These are phyloP conservation scores for Fusarium chlamydosporum DNA, from an alignment of 2,329 filamentous ascomycete genomes.

Conservation along the genomic window DNA sequence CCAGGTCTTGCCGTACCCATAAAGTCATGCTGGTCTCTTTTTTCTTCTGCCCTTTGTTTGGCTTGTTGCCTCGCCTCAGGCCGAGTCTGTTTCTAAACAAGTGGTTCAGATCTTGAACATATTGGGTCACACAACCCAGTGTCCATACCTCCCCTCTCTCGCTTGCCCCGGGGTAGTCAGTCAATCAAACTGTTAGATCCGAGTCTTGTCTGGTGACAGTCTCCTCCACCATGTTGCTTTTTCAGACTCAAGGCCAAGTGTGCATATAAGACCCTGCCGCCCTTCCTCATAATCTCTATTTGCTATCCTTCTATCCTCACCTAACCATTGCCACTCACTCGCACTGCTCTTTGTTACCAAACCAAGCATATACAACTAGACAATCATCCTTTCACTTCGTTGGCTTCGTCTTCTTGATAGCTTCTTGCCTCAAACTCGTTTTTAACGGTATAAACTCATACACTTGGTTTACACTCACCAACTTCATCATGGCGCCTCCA, in stretches of 20 bases:
- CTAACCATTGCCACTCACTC: slow-evolving; percentile 32
- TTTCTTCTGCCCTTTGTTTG: slow-evolving; percentile 44
- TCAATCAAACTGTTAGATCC: slow-evolving; percentile 38
- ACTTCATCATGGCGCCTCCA: slow-evolving; percentile 52
- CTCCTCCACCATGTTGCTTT: slow-evolving; percentile 47
- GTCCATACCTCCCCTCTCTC: slow-evolving; percentile 53
- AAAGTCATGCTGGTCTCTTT: slow-evolving; percentile 42
- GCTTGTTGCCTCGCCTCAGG: slow-evolving; percentile 53
- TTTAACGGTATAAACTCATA: slow-evolving; percentile 6
- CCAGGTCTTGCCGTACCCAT: slow-evolving; percentile 47
- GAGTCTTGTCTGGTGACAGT: slow-evolving; percentile 43
- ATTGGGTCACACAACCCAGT: slow-evolving; percentile 55
- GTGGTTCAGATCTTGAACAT: slow-evolving; percentile 56
- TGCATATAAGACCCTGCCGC: slow-evolving; percentile 49
- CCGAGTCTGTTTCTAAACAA: slow-evolving; percentile 55
- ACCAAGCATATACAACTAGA: slow-evolving; percentile 10
- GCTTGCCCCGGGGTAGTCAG: slow-evolving; percentile 42
- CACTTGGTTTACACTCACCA: slow-evolving; percentile 12
- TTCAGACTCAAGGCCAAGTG: slow-evolving; percentile 44
- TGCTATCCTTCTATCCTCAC: slow-evolving; percentile 24
- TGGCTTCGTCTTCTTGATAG: slow-evolving; percentile 22
- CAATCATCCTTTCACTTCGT: slow-evolving; percentile 12
- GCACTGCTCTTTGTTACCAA: slow-evolving; percentile 11
- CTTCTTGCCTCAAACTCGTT: slow-evolving; percentile 2
- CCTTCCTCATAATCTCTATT: slow-evolving; percentile 36